These are phyloP conservation scores for Yamadazyma laniorum DNA, from an alignment of 805 yeast genomes.

Conservation along the genomic window DNA sequence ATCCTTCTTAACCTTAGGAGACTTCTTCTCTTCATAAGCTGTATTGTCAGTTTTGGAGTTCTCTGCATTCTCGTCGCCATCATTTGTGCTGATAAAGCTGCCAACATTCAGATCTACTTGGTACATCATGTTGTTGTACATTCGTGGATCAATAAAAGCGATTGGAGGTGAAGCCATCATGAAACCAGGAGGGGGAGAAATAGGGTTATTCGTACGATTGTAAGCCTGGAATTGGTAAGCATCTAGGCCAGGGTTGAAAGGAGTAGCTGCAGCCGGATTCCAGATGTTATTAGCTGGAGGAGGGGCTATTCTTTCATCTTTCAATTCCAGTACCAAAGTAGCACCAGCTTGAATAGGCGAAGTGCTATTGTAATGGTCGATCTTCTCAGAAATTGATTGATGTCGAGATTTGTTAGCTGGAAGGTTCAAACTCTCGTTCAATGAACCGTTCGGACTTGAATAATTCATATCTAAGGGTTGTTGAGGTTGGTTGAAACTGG, in stretches of 20 bases:
- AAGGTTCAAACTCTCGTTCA: conserved; percentile 44
- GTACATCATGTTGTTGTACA: conserved; percentile 28
- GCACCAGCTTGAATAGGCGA: conserved; percentile 48
- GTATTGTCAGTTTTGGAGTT: neutral
- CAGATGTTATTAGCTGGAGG: conserved; percentile 39
- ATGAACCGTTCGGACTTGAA: conserved; percentile 38
- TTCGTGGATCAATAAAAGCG: conserved; percentile 36
- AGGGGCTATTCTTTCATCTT: conserved; percentile 10
- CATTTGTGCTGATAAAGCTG: conserved; percentile 6
- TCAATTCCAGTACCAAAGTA: conserved; percentile 20
- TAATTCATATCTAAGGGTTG: conserved; percentile 6
- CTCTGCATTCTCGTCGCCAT: conserved; percentile 6
- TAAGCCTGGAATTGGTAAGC: conserved; percentile 22
- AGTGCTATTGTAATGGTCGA: conserved; percentile 52
- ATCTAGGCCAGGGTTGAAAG: conserved; percentile 48
- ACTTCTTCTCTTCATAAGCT: neutral
- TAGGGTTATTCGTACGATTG: conserved; percentile 27
- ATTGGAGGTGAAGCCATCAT: conserved; percentile 36
- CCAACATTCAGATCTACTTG: conserved; percentile 18
- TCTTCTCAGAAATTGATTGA: conserved; percentile 60
- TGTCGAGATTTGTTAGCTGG: conserved; percentile 39
- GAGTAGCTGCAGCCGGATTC: conserved; percentile 64
- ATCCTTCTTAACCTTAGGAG: conserved; percentile 4
- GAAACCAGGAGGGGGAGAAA: conserved; percentile 39
- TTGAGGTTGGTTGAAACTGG: conserved; percentile 43